Base-by-base conservation (phyloP, 139 green algal species). In the Closterium sp. region DNA sequence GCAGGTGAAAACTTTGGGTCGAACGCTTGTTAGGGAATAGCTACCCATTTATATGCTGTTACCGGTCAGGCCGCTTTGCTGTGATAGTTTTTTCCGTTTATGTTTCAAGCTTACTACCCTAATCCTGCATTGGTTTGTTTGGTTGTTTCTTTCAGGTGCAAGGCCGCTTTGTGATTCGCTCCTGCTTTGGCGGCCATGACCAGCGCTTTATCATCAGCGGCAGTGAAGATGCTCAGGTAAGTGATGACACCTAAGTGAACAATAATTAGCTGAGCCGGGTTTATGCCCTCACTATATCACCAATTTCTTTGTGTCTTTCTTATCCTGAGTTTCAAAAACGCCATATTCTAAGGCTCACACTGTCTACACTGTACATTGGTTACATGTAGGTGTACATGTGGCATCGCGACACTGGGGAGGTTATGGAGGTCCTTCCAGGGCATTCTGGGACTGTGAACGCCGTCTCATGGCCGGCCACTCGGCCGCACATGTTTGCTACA, bases 151-250 rank as follows among this genome's bases (percentile, higher is more conserved):
- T 28, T 55, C 93, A 95, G 88, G 33, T 87, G 76, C 92, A 94
- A 35, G 95, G 96, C 6, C 94, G 96, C 21, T 98, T 96, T 94
- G 97, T 98, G 32, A 96, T 98, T 91, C 95, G 97, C 34, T 97
- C 96, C 66, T 96, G 95, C 92, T 97, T 99, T 92, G 97, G 97
- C 2, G 97, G 97, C 36, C 94, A 90, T 81, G 89, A 91, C 83
- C 86, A 93, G 32, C 91, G 66, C 43, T 99, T 99, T 92, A 96
- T 99, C 64, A 96, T 97, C 34, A 99, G 94, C 32, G 91, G 91
- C 32, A 94, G 91, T 34, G 91, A 94, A 32, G 96, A 97, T 87
- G 95, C 95, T 64, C 90, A 96, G 95, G 96, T 97, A 33, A 55
- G 87, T 85, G 7, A 21, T 90, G 25, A 55, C 36, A 6, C 6